A percentile compares a stretch with the other conserved stretches of the same genome.
These are phyloP conservation scores for Mycena pura DNA, from an alignment of 768 basidiomycete genomes.

Conservation along the genomic window DNA sequence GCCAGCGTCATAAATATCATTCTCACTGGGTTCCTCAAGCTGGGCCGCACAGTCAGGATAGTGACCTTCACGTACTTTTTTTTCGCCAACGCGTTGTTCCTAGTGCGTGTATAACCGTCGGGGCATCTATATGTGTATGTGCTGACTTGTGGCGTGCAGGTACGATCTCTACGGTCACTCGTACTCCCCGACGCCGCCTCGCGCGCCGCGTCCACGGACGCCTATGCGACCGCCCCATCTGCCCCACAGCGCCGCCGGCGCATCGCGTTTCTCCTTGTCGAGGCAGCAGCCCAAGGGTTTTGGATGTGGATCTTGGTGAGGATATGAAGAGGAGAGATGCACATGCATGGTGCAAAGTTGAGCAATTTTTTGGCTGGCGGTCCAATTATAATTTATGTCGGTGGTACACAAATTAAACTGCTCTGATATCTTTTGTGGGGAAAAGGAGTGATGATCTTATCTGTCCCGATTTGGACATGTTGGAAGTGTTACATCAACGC, in stretches of 20 bases:
- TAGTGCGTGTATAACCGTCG: conserved; percentile 59
- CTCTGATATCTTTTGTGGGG: too few relatives aligned
- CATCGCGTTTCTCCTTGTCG: conserved; percentile 88
- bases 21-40: conserved; percentile 69
- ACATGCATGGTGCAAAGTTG: too few relatives aligned
- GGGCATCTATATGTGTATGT: background rate
- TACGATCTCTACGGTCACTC: conserved; percentile 91
- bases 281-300: conserved; percentile 80
- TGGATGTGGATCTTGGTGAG: conserved; percentile 89
- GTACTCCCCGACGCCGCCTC: conserved; percentile 82
- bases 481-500: too few relatives aligned
- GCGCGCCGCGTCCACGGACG: conserved; percentile 43
- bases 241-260: conserved; percentile 77
- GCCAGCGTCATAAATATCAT: conserved; percentile 83
- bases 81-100: conserved; percentile 91
- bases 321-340: too few relatives aligned
- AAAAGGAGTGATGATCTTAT: too few relatives aligned
- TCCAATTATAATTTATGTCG: too few relatives aligned
- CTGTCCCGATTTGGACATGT: background rate
- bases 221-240: conserved; percentile 72
- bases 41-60: conserved; percentile 68
- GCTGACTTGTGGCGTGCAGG: conserved; percentile 50
- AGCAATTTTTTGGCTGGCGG: too few relatives aligned
- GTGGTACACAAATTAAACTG: too few relatives aligned
- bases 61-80: conserved; percentile 85